These are phyloP conservation scores for Musa acuminata DNA, from an alignment of 176 grass and related monocot species.

Conservation along the genomic window DNA sequence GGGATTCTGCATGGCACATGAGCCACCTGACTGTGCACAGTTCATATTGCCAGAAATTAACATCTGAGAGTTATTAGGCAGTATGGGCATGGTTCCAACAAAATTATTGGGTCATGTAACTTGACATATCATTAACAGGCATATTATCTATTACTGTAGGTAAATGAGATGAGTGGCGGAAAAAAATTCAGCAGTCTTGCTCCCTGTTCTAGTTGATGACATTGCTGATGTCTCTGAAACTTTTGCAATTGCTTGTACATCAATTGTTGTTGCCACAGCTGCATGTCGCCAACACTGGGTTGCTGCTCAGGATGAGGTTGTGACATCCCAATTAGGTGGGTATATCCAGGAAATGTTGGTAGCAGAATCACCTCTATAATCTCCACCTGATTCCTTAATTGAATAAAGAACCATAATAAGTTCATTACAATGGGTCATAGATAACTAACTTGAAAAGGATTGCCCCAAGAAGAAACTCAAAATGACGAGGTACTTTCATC, in stretches of 20 bases:
- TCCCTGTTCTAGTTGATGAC: slow-evolving; percentile 24
- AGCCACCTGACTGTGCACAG: slow-evolving; percentile 52
- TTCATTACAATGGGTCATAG: too few relatives aligned
- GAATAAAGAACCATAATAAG: too few relatives aligned
- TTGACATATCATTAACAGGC: background rate
- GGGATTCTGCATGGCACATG: slow-evolving; percentile 42
- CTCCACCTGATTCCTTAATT: too few relatives aligned
- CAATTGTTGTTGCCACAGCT: slow-evolving; percentile 35
- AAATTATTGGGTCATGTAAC: slow-evolving; percentile 40
- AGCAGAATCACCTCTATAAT: too few relatives aligned
- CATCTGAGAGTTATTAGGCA: slow-evolving; percentile 41
- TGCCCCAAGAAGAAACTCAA: too few relatives aligned
- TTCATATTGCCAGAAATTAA: slow-evolving; percentile 40
- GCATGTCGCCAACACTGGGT: slow-evolving; percentile 29
- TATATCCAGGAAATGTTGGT: background rate
- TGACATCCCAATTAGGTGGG: background rate
- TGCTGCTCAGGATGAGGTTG: slow-evolving; percentile 23
- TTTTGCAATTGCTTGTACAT: slow-evolving; percentile 29
- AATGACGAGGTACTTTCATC: too few relatives aligned
- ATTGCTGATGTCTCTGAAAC: slow-evolving; percentile 24
- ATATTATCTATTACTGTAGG: background rate
- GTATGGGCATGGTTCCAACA: slow-evolving; percentile 30
- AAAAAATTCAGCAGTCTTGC: slow-evolving; percentile 11
- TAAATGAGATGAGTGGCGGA: background rate
- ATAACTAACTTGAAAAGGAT: too few relatives aligned